A percentile compares a stretch with the other conserved stretches of the same genome.
phyloP scores from a whole-genome alignment of 2,329 filamentous ascomycete genomes.

The Microsporum canis region DNA sequence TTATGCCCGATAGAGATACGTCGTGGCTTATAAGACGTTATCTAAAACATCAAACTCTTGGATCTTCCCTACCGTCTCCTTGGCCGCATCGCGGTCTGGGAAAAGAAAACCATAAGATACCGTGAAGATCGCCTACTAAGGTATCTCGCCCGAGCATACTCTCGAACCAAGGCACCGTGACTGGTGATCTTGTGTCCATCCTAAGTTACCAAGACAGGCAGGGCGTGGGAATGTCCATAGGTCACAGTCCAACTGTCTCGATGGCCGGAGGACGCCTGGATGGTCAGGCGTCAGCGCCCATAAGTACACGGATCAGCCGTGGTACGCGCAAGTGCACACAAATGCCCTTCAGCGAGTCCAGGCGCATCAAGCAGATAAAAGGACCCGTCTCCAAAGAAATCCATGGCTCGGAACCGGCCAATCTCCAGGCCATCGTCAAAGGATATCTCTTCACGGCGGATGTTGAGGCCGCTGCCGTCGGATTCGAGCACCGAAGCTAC shows the following conservation, averaged over 20 bases:
- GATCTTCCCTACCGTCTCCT: not conserved
- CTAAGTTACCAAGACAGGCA: not conserved
- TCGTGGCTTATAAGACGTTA: not conserved
- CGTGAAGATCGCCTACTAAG: not conserved
- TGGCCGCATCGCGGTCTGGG: not conserved
- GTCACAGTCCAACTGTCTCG: slow-evolving; percentile 9
- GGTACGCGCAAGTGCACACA: slow-evolving; percentile 21
- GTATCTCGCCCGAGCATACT: not conserved
- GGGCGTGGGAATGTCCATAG: too few relatives aligned
- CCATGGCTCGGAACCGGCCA: slow-evolving; percentile 18
- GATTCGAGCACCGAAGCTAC: not conserved
- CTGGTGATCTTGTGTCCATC: not conserved
- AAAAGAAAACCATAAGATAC: not conserved
- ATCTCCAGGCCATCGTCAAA: slow-evolving; percentile 15
- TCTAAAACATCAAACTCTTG: not conserved
- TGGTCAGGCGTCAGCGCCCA: slow-evolving; percentile 22
- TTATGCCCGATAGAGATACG: not conserved
- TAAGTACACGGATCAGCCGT: slow-evolving; percentile 16
- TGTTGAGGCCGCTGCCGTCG: not conserved
- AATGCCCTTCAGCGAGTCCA: slow-evolving; percentile 21
- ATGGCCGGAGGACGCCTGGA: slow-evolving; percentile 22
- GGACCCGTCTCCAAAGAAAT: slow-evolving; percentile 23
- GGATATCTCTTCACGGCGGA: slow-evolving; percentile 2
- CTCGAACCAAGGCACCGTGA: not conserved
- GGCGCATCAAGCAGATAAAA: slow-evolving; percentile 23